A percentile compares a stretch with the other conserved stretches of the same genome.
Evolutionary conservation across 2,329 filamentous ascomycete species (phyloP).

Genomic region (Hymenoscyphus fructigenus): DNA sequence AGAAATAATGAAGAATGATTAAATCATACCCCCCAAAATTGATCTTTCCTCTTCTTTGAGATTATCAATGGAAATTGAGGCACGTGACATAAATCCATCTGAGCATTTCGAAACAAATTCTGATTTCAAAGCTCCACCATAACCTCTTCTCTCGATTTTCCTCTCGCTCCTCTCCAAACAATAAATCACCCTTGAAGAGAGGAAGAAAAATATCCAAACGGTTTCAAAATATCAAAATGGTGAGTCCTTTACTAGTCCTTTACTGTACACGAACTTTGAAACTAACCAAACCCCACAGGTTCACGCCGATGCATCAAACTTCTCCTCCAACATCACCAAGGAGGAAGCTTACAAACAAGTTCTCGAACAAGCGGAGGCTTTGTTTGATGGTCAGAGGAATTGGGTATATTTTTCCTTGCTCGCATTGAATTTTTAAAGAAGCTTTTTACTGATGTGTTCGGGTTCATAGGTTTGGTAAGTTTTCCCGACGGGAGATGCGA

Average conservation of each 20-base stretch:
- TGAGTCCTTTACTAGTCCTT: neutral
- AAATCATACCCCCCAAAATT: conserved; percentile 5
- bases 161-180: neutral
- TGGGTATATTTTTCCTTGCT: conserved; percentile 58
- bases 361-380: conserved; percentile 64
- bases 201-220: neutral
- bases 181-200: neutral
- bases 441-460: conserved; percentile 12
- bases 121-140: neutral
- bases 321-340: conserved; percentile 65
- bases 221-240: neutral
- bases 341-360: conserved; percentile 73
- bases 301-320: conserved; percentile 78
- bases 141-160: neutral
- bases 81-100: too few relatives aligned
- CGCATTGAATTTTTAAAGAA: neutral
- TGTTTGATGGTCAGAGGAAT: conserved; percentile 73
- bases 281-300: conserved; percentile 25
- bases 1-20: conserved; percentile 1
- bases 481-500: neutral
- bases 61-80: too few relatives aligned
- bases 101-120: neutral
- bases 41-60: too few relatives aligned
- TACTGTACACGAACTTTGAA: neutral
- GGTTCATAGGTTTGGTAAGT: conserved; percentile 43